These are phyloP conservation scores for Selaginella moellendorffii DNA, from an alignment of 75 land plant species.

Conservation along the genomic window DNA sequence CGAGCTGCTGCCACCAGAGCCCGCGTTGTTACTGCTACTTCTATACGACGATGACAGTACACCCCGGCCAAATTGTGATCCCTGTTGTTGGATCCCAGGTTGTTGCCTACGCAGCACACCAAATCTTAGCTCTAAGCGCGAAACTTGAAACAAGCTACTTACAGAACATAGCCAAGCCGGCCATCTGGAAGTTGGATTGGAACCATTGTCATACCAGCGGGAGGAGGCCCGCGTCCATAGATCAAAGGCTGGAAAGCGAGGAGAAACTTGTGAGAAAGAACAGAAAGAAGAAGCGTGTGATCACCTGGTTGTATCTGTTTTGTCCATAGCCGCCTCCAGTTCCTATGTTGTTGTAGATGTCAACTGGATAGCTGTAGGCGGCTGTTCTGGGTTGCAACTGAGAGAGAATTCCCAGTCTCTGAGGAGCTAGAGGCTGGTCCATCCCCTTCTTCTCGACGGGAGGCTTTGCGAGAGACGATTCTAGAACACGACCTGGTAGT, in stretches of 20 bases:
- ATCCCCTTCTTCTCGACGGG: conserved; percentile 57
- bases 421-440: conserved; percentile 25
- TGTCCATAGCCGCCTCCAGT: conserved; percentile 55
- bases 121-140: background rate
- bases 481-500: conserved; percentile 57
- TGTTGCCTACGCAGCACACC: background rate
- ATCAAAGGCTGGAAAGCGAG: conserved; percentile 71
- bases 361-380: conserved; percentile 48
- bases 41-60: background rate
- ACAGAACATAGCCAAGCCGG: conserved; percentile 87
- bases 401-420: conserved; percentile 38
- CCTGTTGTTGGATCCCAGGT: background rate
- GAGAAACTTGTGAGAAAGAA: too few relatives aligned
- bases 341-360: conserved; percentile 50
- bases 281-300: conserved; percentile 1
- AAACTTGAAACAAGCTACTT: conserved; percentile 29
- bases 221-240: conserved; percentile 64
- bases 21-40: background rate
- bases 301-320: conserved; percentile 62
- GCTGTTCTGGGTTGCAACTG: conserved; percentile 33
- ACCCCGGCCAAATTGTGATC: background rate
- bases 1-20: background rate
- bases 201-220: conserved; percentile 85
- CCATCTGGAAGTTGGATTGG: conserved; percentile 95
- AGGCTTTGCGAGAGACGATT: conserved; percentile 80